phyloP scores from a whole-genome alignment of 768 basidiomycete species.

The Dioszegia aurantiaca region DNA sequence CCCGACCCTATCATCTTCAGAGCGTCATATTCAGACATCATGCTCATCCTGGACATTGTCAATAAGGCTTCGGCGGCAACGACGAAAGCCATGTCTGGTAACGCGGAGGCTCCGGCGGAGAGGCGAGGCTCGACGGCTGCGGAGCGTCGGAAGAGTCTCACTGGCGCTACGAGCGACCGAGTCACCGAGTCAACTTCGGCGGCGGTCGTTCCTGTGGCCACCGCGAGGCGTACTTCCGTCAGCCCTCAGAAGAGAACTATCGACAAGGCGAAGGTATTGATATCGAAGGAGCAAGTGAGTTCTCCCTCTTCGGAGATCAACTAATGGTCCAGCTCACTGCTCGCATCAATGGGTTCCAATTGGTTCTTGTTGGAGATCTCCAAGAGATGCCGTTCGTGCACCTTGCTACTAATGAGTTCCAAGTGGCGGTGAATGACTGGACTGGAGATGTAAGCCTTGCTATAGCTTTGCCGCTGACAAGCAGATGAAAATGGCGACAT shows the following conservation, averaged over 20 bases:
- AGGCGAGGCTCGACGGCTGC: slow-evolving; percentile 5
- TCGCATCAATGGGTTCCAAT: slow-evolving; percentile 82
- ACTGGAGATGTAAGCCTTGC: slow-evolving; percentile 70
- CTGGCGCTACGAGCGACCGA: slow-evolving; percentile 12
- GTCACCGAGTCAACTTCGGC: slow-evolving; percentile 26
- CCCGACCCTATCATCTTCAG: slow-evolving; percentile 80
- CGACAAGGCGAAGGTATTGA: slow-evolving; percentile 56
- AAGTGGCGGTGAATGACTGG: slow-evolving; percentile 84
- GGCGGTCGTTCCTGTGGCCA: slow-evolving; percentile 37
- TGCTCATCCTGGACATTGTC: slow-evolving; percentile 65
- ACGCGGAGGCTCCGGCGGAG: not conserved
- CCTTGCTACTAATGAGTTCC: slow-evolving; percentile 79
- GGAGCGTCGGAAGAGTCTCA: slow-evolving; percentile 16
- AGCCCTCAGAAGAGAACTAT: slow-evolving; percentile 30
- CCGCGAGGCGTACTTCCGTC: slow-evolving; percentile 24
- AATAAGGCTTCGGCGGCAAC: slow-evolving; percentile 85
- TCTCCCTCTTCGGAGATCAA: slow-evolving; percentile 1
- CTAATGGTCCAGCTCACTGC: slow-evolving; percentile 65
- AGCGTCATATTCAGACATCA: slow-evolving; percentile 92
- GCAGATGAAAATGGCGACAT: slow-evolving; percentile 79
- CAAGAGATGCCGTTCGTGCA: slow-evolving; percentile 94
- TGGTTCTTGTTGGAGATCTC: slow-evolving; percentile 89
- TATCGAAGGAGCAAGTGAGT: slow-evolving; percentile 78
- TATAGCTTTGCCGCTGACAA: slow-evolving; percentile 8
- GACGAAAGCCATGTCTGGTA: slow-evolving; percentile 25